Evolutionary conservation across 164 flowering plant genomes (phyloP).

Genomic region (Vitis rupestris): DNA sequence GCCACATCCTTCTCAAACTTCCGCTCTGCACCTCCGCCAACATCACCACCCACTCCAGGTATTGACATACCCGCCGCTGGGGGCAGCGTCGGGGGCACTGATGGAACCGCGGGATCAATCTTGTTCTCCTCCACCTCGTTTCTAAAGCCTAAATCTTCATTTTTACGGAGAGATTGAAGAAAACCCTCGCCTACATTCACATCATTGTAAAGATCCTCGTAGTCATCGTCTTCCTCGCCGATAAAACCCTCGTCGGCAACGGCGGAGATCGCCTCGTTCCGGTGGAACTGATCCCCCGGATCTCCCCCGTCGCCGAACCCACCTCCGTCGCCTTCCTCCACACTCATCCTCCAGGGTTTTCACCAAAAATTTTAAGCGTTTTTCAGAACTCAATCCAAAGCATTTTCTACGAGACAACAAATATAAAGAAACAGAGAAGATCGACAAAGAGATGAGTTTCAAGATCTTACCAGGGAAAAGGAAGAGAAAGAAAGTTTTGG

Average conservation of each 20-base stretch:
- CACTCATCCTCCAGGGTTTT: not conserved
- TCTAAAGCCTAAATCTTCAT: constrained; percentile 43
- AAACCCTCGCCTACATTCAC: constrained; percentile 88
- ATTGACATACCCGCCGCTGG: constrained; percentile 17
- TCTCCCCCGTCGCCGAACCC: constrained; percentile 36
- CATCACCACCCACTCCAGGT: constrained; percentile 27
- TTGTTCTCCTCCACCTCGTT: constrained; percentile 22
- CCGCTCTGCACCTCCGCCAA: constrained; percentile 17
- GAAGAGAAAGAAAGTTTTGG: not conserved
- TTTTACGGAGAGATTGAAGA: constrained; percentile 51
- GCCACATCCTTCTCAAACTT: not conserved
- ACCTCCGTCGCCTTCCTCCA: constrained; percentile 55
- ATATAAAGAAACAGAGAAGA: constrained; percentile 1
- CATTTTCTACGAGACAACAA: not conserved
- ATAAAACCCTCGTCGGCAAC: constrained; percentile 73
- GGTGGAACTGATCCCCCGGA: constrained; percentile 53
- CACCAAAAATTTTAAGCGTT: not conserved
- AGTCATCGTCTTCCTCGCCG: constrained; percentile 76
- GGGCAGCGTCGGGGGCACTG: constrained; percentile 4
- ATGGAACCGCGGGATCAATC: constrained; percentile 13
- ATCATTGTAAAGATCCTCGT: constrained; percentile 88
- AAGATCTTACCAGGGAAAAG: constrained; percentile 9
- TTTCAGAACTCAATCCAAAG: not conserved
- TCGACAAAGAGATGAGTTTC: not conserved
- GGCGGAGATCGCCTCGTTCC: constrained; percentile 81